phyloP scores from a whole-genome alignment of 345 rosid species.

The Moricandia moricandioides region DNA sequence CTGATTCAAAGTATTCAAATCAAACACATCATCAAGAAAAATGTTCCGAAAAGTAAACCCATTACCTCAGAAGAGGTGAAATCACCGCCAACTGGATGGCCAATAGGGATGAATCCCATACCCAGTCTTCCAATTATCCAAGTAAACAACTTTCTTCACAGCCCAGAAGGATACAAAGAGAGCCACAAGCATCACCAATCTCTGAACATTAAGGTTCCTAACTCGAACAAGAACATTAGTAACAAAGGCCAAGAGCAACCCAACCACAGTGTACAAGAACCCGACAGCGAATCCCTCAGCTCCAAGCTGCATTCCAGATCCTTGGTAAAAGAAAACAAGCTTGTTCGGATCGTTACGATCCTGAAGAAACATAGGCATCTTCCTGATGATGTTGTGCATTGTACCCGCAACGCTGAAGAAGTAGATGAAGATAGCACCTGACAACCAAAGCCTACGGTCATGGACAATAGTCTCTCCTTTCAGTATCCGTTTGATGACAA shows the following conservation, averaged over 20 bases:
- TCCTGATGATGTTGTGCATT: constrained; percentile 76
- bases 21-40: too few relatives aligned
- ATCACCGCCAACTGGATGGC: too few relatives aligned
- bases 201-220: constrained; percentile 48
- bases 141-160: constrained; percentile 58
- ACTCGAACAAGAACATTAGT: constrained; percentile 64
- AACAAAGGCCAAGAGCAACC: constrained; percentile 59
- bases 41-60: too few relatives aligned
- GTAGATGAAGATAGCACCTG: constrained; percentile 62
- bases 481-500: constrained; percentile 45
- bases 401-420: constrained; percentile 84
- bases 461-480: constrained; percentile 60
- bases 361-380: constrained; percentile 72
- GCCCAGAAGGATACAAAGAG: constrained; percentile 70
- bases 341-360: constrained; percentile 69
- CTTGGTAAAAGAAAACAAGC: constrained; percentile 75
- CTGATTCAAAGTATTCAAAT: too few relatives aligned
- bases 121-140: constrained; percentile 81
- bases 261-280: constrained; percentile 73
- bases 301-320: constrained; percentile 86
- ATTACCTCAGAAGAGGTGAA: too few relatives aligned
- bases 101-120: too few relatives aligned
- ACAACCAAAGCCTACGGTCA: constrained; percentile 63
- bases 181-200: constrained; percentile 51
- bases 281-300: constrained; percentile 86